These are phyloP conservation scores for Hypomyces rosellus DNA, from an alignment of 2,329 filamentous ascomycete species.

Conservation along the genomic window DNA sequence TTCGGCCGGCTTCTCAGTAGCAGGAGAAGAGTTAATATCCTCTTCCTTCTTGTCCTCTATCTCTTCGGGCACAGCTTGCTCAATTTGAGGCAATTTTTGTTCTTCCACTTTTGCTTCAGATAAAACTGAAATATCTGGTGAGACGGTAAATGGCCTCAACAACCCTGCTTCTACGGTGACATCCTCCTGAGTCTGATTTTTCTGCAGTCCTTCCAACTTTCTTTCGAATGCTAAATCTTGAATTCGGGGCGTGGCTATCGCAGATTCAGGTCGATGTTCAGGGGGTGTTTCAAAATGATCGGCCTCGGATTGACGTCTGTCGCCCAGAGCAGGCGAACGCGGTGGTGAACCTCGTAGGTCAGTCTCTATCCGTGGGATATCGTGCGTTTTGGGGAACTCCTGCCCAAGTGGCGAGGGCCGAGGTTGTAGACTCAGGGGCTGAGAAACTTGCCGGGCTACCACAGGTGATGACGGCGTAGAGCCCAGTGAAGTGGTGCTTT, in stretches of 20 bases:
- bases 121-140: slow-evolving; percentile 9
- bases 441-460: background rate
- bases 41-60: background rate
- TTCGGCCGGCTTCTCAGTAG: background rate
- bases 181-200: background rate
- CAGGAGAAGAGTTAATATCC: too few species aligned
- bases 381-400: background rate
- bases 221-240: slow-evolving; percentile 2
- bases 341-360: background rate
- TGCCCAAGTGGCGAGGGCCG: background rate
- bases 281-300: slow-evolving; percentile 1
- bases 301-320: background rate
- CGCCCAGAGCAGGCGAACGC: background rate
- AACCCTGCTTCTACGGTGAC: slow-evolving; percentile 1
- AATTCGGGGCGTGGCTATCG: background rate
- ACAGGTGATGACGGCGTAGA: background rate
- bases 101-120: slow-evolving; percentile 6
- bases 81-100: background rate
- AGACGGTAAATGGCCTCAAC: slow-evolving; percentile 7
- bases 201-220: background rate
- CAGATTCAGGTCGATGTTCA: background rate
- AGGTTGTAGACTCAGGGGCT: background rate
- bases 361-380: background rate
- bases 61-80: background rate
- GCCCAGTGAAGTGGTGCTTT: background rate